Evolutionary conservation across 192 early-diverging fungal genomes (phyloP), one percentile per base, ranked within the genome.

Genomic region (Coemansia sp.): DNA sequence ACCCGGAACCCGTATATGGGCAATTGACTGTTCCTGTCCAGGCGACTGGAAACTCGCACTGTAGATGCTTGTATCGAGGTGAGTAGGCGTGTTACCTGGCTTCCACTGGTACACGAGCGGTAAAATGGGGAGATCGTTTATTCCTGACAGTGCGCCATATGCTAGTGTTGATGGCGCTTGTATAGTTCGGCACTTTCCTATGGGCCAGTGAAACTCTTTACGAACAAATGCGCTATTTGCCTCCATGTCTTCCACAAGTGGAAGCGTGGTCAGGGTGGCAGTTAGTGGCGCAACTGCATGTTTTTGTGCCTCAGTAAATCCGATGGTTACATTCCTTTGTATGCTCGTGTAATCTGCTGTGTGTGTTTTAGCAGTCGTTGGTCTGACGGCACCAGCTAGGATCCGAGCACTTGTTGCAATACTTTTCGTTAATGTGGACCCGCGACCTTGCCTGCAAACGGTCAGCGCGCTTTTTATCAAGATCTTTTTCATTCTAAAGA

Each of bases 191-290:
- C 47, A 47, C 23, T 38, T 61, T 12, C 64, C 71, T 3, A 53
- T 20, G 11, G 76, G 70, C 76, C 76, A 79, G 55, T 70, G 54
- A 15, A 64, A 73, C 47, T 53, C 66, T 20, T 70, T 65, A 34
- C 67, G 76, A 21, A 58, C 53, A n/a, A 49, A 37, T 2, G n/a
- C 44, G 14, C n/a, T 36, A 57, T 51, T 50, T 3, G 56, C 28
- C 18, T 50, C 58, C 51, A 74, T 38, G 8, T 57, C 25, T n/a
- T 15, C 20, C 11, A 69, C 60, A 2, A 69, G n/a, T 4, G 55
- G 54, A 18, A 69, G 44, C 10, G 47, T 17, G 11, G 60, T 11
- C 23, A 68, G 53, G 15, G 55, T 25, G 21, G 26, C 42, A 15
- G 36, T 26, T 28, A 51, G 23, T n/a, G 64, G 49, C n/a, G 51